A percentile compares a stretch with the other conserved stretches of the same genome.
Evolutionary conservation across 257 asterid genomes (phyloP).

Genomic region (Euphrasia confusa): DNA sequence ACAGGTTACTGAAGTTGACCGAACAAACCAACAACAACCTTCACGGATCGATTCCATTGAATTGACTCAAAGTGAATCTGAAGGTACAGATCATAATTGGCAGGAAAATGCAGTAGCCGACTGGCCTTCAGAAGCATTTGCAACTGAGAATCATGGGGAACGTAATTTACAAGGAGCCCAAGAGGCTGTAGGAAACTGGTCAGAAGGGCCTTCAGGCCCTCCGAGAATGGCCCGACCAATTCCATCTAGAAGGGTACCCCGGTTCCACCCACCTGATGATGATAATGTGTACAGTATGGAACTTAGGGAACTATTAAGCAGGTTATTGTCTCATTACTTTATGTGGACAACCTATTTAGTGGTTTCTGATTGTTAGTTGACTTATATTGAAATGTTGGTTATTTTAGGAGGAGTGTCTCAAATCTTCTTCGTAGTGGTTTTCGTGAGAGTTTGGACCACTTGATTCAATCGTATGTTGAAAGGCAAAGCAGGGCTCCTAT

Average conservation of each 20-base stretch:
- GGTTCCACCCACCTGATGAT: conserved; percentile 4
- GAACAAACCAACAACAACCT: neutral
- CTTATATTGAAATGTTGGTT: neutral
- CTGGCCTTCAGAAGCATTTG: conserved; percentile 2
- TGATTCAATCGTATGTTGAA: conserved; percentile 78
- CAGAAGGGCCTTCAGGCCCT: neutral
- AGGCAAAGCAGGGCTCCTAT: conserved; percentile 70
- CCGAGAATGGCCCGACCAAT: neutral
- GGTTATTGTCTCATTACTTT: neutral
- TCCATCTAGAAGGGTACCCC: neutral
- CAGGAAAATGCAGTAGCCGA: neutral
- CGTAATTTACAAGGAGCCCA: neutral
- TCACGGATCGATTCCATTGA: neutral
- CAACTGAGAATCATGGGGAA: neutral
- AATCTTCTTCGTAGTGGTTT: conserved; percentile 93
- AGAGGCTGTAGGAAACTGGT: neutral
- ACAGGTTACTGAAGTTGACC: conserved; percentile 5
- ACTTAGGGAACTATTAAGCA: conserved; percentile 7
- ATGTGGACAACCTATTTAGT: neutral
- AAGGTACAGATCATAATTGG: neutral
- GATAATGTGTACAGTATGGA: conserved; percentile 8
- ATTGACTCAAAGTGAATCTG: neutral
- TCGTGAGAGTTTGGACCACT: conserved; percentile 86
- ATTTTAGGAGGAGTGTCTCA: conserved; percentile 91
- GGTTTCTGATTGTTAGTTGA: neutral